A percentile compares a stretch with the other conserved stretches of the same genome.
phyloP scores from a whole-genome alignment of 192 early-diverging fungal genomes.

The Martensiomyces pterosporus region DNA sequence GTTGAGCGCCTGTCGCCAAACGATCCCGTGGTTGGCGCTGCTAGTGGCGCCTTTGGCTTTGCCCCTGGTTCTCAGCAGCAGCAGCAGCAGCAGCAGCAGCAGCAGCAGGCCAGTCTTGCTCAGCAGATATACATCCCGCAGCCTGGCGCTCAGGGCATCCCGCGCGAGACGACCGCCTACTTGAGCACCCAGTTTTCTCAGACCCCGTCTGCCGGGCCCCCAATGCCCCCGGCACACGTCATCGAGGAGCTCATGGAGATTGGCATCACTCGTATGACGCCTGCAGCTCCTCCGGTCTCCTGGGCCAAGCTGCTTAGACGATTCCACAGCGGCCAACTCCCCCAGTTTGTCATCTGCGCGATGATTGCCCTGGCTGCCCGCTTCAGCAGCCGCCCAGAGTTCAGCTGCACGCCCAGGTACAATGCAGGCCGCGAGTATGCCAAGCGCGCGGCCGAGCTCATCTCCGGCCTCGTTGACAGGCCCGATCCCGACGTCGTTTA shows the following conservation, averaged over 20 bases:
- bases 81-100: constrained; percentile 9
- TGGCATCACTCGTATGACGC: constrained; percentile 31
- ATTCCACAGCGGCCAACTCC: constrained; percentile 39
- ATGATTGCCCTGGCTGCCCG: constrained; percentile 38
- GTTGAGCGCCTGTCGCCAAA: constrained; percentile 48
- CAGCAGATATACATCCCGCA: constrained; percentile 5
- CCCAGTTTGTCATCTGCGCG: constrained; percentile 41
- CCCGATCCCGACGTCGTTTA: constrained; percentile 47
- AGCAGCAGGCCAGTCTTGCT: constrained; percentile 1
- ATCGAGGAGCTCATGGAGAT: constrained; percentile 50
- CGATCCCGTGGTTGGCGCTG: constrained; percentile 38
- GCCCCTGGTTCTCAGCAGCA: constrained; percentile 7
- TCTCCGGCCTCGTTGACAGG: constrained; percentile 37
- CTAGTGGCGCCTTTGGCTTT: constrained; percentile 27
- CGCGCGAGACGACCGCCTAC: constrained; percentile 7
- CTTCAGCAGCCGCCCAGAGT: constrained; percentile 46
- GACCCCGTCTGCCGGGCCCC: constrained; percentile 1
- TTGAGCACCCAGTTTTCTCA: background rate
- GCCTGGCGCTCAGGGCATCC: constrained; percentile 4
- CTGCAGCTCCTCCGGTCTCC: constrained; percentile 35
- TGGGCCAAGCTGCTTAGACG: constrained; percentile 26
- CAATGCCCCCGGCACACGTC: constrained; percentile 29
- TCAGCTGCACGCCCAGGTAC: constrained; percentile 40
- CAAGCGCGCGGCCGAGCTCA: constrained; percentile 45
- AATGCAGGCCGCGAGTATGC: constrained; percentile 47